phyloP scores from a whole-genome alignment of 2,329 filamentous ascomycete genomes.

The Boeremia exigua region DNA sequence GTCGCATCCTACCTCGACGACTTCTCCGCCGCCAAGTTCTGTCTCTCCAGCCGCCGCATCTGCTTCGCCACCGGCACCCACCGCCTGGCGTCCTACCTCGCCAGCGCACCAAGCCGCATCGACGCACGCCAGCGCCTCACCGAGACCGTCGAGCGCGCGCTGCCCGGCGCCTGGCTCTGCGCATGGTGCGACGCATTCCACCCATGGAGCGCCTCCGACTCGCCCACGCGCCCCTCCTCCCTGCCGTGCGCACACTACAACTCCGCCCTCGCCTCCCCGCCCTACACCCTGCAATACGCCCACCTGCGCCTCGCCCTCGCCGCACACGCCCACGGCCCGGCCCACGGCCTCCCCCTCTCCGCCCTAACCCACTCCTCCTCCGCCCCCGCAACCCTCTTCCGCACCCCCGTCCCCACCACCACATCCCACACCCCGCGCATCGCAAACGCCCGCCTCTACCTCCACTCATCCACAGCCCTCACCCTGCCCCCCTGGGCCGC shows the following conservation, averaged over 20 bases:
- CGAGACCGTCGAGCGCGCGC: constrained; percentile 40
- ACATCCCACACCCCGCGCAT: constrained; percentile 26
- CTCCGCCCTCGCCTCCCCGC: constrained; percentile 27
- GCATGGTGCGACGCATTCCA: constrained; percentile 46
- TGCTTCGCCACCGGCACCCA: constrained; percentile 39
- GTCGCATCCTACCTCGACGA: constrained; percentile 34
- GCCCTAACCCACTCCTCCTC: constrained; percentile 20
- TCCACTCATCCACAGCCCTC: constrained; percentile 28
- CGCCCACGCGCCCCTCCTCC: constrained; percentile 16
- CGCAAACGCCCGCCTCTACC: constrained; percentile 19
- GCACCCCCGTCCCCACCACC: constrained; percentile 17
- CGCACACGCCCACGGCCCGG: constrained; percentile 21
- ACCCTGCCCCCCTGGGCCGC: constrained; percentile 22
- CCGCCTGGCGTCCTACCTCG: constrained; percentile 25
- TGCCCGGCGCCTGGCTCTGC: constrained; percentile 43
- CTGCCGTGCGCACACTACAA: constrained; percentile 34
- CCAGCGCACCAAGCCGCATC: constrained; percentile 20
- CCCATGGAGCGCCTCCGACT: constrained; percentile 22
- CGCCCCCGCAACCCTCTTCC: constrained; percentile 22
- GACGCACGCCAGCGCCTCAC: constrained; percentile 33
- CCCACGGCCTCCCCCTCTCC: constrained; percentile 33
- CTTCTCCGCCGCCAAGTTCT: constrained; percentile 33
- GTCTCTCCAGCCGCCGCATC: constrained; percentile 33
- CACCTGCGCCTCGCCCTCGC: constrained; percentile 40
- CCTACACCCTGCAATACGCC: constrained; percentile 35